Evolutionary conservation across 2,329 filamentous ascomycete species (phyloP).

Genomic region (Colletotrichum shisoi): DNA sequence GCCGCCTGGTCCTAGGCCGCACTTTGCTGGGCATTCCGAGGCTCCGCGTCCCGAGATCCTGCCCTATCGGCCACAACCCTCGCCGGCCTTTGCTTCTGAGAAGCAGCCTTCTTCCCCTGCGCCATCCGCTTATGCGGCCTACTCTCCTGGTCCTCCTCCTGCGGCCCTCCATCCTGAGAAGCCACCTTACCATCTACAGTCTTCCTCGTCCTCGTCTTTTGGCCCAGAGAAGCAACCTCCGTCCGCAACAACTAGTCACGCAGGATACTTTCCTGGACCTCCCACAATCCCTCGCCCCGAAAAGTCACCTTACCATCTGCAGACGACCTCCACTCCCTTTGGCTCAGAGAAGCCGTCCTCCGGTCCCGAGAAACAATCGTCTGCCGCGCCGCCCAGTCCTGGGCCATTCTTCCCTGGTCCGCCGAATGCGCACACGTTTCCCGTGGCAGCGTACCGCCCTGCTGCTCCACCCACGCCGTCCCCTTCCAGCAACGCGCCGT

Average conservation of each 20-base stretch:
- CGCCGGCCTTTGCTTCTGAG: background rate
- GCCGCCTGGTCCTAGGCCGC: background rate
- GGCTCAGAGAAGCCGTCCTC: background rate
- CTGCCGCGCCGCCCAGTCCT: background rate
- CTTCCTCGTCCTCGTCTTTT: background rate
- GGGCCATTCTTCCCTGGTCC: conserved; percentile 14
- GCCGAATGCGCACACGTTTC: conserved; percentile 19
- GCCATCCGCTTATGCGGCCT: background rate
- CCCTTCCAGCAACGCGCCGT: background rate
- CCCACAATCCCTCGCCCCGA: background rate
- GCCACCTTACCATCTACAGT: background rate
- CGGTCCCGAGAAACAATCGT: background rate
- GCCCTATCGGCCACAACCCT: conserved; percentile 11
- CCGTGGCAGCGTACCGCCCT: conserved; percentile 17
- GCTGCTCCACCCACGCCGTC: conserved; percentile 3
- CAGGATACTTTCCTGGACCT: conserved; percentile 3
- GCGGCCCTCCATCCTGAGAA: background rate
- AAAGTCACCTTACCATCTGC: background rate
- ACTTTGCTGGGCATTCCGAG: too few relatives aligned
- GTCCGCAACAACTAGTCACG: background rate
- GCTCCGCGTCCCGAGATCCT: background rate
- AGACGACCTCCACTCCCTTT: too few relatives aligned
- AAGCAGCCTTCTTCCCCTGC: background rate
- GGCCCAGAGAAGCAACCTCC: background rate
- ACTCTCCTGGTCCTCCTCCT: background rate